Conservation (phyloP, 352 stramenopile species). For the Globisporangium rhizosaccharum region DNA sequence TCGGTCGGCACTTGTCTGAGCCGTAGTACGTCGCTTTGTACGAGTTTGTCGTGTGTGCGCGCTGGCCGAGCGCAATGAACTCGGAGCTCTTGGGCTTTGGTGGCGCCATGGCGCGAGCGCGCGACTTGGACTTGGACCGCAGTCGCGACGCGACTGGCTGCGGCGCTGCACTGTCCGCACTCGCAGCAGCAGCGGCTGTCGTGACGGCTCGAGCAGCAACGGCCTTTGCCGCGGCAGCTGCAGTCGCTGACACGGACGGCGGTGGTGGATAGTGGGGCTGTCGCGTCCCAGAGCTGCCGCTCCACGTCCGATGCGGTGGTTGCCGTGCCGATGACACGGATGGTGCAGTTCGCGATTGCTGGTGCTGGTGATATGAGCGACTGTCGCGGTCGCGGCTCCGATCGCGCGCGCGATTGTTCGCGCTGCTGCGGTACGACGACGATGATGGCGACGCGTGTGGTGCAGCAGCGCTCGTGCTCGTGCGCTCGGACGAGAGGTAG, state of each 20-base stretch:
- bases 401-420: too few relatives aligned
- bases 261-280: neutral
- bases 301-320: neutral
- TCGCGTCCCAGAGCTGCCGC: neutral
- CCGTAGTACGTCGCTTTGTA: conserved; percentile 20
- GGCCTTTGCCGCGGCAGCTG: neutral
- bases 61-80: conserved; percentile 43
- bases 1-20: conserved; percentile 22
- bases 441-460: neutral
- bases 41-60: conserved; percentile 18
- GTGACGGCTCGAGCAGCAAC: neutral
- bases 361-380: neutral
- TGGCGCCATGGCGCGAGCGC: conserved; percentile 17
- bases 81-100: conserved; percentile 27
- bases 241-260: neutral
- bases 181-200: neutral
- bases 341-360: neutral
- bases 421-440: neutral
- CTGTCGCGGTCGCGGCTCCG: neutral
- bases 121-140: conserved; percentile 65
- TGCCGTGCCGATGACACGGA: neutral
- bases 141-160: conserved; percentile 29
- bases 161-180: neutral
- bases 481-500: conserved; percentile 26
- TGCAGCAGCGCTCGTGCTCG: neutral